Base-by-base conservation (phyloP, 306 rosid genomes). In the Cucurbita argyrosperma region DNA sequence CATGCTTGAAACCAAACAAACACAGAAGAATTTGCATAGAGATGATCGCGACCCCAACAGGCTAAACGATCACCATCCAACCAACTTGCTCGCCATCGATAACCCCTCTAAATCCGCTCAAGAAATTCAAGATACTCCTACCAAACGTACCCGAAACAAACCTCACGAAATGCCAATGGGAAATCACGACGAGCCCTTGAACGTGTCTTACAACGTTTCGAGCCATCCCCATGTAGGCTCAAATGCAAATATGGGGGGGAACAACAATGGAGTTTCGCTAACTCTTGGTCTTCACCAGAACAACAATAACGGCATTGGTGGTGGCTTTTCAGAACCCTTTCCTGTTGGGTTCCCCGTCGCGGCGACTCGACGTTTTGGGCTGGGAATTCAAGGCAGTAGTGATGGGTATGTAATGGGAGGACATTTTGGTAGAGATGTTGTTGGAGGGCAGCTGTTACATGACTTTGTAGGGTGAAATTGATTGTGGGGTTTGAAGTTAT, bases 271-370 rank as follows among this genome's bases (percentile, higher is more conserved):
- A 49, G 96, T 92, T 42, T 92, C 98, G 6, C 77, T 92, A 39
- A 92, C 98, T 52, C 88, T 92, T 0, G 98, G 98, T 10, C 96
- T 92, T 72, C 90, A 90, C 74, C 98, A 90, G 82, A 88, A 92
- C 61, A 26, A 26, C 26, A 87, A 88, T 21, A 87, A 88, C 30
- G 92, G 85, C 35, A 80, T 87, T 4, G 92, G 89, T 39, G 91
- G 87, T 39, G 91, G 87, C 57, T 76, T 90, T 13, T 76, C 96
- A 5, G 97, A 90, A 63, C 83, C 96, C 42, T 92, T 83, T 76
- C 86, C 74, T 85, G 82, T 80, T 66, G 92, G 84, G 92, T 85
- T 85, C 87, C 90, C 92, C 2, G 77, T 88, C 38, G 84, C 80
- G 19, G 86, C 90, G 0, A 88, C 84, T 37, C 78, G 69, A 37